phyloP scores from a whole-genome alignment of 805 yeast species.

The Kodamaea hsintzibuensis region DNA sequence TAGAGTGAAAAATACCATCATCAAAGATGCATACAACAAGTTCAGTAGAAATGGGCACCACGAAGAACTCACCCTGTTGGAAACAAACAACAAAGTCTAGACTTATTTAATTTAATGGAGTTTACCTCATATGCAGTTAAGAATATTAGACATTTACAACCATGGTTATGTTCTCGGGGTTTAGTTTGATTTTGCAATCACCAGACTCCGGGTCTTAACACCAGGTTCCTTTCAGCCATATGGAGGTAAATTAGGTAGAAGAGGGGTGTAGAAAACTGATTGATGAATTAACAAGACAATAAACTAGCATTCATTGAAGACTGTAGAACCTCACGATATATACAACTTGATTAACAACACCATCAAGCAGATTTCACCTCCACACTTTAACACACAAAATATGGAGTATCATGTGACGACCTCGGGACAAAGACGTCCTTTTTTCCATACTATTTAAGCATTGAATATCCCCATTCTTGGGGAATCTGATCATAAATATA shows the following conservation, averaged over 20 bases:
- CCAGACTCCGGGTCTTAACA: not conserved
- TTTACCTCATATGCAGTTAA: not conserved
- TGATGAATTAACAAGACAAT: too few species aligned
- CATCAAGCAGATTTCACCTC: too few species aligned
- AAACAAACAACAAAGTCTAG: not conserved
- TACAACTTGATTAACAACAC: too few species aligned
- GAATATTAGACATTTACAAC: too few species aligned
- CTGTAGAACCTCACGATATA: too few species aligned
- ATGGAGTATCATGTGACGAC: not conserved
- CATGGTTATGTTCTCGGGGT: not conserved
- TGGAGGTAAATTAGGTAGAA: too few species aligned
- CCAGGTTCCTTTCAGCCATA: not conserved
- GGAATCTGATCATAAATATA: not conserved
- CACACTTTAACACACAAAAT: too few species aligned
- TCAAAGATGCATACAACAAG: constrained; percentile 40
- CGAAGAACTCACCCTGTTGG: not conserved
- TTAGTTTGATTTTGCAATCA: not conserved
- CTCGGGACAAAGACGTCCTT: constrained; percentile 13
- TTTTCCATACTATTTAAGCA: constrained; percentile 10
- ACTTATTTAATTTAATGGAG: too few species aligned
- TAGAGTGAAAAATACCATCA: constrained; percentile 42
- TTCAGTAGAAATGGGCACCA: not conserved
- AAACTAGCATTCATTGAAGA: too few species aligned
- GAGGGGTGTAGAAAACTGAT: too few species aligned
- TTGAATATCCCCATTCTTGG: not conserved